Percentiles rank a stretch among this genome's conserved stretches.
These are phyloP conservation scores for Ilex asprella DNA, from an alignment of 257 asterid genomes.

Conservation along the genomic window DNA sequence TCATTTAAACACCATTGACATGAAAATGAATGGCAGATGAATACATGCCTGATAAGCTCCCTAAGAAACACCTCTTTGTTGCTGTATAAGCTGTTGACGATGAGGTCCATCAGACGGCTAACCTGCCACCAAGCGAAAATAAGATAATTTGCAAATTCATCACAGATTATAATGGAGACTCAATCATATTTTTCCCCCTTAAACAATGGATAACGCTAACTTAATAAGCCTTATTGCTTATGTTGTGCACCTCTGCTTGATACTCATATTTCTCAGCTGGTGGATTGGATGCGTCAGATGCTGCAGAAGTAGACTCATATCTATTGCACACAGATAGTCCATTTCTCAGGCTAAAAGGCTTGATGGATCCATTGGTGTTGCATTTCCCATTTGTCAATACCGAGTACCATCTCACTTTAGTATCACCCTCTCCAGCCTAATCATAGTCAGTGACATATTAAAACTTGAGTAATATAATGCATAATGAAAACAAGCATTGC, in stretches of 20 bases:
- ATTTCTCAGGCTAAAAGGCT: slow-evolving; percentile 24
- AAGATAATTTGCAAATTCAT: neutral
- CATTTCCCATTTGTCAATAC: slow-evolving; percentile 28
- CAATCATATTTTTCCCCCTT: neutral
- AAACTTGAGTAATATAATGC: too few species aligned
- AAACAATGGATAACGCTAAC: neutral
- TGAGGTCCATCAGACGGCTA: slow-evolving; percentile 98
- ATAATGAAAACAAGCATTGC: too few species aligned
- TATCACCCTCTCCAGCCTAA: slow-evolving; percentile 44
- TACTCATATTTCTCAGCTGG: slow-evolving; percentile 77
- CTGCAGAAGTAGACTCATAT: slow-evolving; percentile 69
- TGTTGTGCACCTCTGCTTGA: slow-evolving; percentile 81
- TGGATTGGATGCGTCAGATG: slow-evolving; percentile 41
- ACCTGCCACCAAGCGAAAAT: slow-evolving; percentile 44
- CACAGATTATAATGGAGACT: neutral
- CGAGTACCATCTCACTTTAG: slow-evolving; percentile 47
- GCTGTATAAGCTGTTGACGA: slow-evolving; percentile 90
- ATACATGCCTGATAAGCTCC: slow-evolving; percentile 78
- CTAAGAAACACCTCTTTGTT: slow-evolving; percentile 93
- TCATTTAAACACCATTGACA: too few species aligned
- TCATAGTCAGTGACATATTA: slow-evolving; percentile 2
- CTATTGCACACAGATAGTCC: slow-evolving; percentile 34
- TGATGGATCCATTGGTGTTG: slow-evolving; percentile 12
- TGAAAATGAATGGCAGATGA: neutral
- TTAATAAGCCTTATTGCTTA: neutral